Evolutionary conservation across 441 rosid species (phyloP), one percentile per base, ranked within the genome.

Genomic region (Adansonia grandidieri): DNA sequence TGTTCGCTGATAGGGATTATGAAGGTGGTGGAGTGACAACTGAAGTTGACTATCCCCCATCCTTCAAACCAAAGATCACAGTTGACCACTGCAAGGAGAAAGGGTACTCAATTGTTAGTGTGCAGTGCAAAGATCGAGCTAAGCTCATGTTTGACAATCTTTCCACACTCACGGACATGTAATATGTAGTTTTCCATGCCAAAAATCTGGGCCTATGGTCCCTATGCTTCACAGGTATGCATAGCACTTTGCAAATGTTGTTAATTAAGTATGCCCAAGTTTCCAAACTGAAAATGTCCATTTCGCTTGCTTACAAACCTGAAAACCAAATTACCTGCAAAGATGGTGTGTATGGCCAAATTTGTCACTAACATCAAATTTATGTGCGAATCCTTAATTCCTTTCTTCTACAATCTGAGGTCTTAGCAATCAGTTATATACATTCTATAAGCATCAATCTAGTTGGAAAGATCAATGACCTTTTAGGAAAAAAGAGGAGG

Each of bases 81-180:
- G 83, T 95, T 24, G 97, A 91, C 71, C 84, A 75, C 60, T 90
- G 95, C 1, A 85, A 87, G 80, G 98, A 95, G 76, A 95, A 92
- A 62, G 98, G 89, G 9, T 93, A 95, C 77, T 91, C 97, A 0
- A 94, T 93, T 57, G 88, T 95, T 57, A 90, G 76, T 60, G 94
- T 95, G 67, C 73, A 79, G 66, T 86, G 94, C 83, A 91, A 91
- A 80, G 98, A 95, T 85, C 87, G 97, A 22, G 90, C 97, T 0
- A 95, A 95, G 88, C 91, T 95, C 65, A 81, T 93, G 85, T 95
- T 93, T 42, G 98, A 95, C 84, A 90, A 92, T 81, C 97, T 95
- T 10, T 95, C 97, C 88, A 91, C 97, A 37, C 91, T 95, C 68
- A 95, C 98, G 19, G 98, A 95, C 71, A 92, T 93, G 98, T 97